Conservation (phyloP, 768 basidiomycete species). For the Rhodosporidiobolus odoratus region DNA sequence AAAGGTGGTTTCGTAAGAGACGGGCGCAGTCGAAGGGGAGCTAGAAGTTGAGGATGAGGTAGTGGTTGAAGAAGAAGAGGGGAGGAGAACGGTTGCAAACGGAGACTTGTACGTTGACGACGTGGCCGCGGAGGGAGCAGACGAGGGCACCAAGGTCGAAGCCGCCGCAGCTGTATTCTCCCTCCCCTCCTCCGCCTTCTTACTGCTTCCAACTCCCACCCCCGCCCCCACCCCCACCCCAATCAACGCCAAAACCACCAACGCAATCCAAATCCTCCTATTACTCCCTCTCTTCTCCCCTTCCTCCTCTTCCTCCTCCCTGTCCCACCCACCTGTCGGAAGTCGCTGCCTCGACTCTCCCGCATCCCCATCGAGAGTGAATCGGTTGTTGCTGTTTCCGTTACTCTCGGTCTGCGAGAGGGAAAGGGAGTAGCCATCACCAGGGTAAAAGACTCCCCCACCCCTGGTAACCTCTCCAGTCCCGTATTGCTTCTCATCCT, state of each 20-base stretch:
- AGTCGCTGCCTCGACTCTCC: background rate
- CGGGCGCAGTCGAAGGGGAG: background rate
- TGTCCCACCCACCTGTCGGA: background rate
- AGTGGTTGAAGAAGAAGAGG: background rate
- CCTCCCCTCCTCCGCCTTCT: background rate
- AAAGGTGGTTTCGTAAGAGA: constrained; percentile 24
- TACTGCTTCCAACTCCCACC: constrained; percentile 19
- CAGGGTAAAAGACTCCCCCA: background rate
- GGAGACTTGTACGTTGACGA: too few relatives aligned
- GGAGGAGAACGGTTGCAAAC: background rate
- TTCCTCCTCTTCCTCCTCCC: constrained; percentile 1
- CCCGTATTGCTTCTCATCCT: constrained; percentile 13
- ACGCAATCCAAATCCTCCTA: background rate
- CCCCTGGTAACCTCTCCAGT: background rate
- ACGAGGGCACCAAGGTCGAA: background rate
- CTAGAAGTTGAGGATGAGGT: background rate
- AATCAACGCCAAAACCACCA: constrained; percentile 9
- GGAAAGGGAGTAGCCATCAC: constrained; percentile 6
- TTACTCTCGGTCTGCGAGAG: background rate
- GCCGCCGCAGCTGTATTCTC: background rate
- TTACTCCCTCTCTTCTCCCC: constrained; percentile 7
- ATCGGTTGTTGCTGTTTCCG: constrained; percentile 18
- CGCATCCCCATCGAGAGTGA: constrained; percentile 32
- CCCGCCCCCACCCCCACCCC: constrained; percentile 18
- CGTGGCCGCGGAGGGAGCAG: background rate